Evolutionary conservation across 129 eudicot species (phyloP), one percentile per base, ranked within the genome.

Genomic region (Tagetes erecta): DNA sequence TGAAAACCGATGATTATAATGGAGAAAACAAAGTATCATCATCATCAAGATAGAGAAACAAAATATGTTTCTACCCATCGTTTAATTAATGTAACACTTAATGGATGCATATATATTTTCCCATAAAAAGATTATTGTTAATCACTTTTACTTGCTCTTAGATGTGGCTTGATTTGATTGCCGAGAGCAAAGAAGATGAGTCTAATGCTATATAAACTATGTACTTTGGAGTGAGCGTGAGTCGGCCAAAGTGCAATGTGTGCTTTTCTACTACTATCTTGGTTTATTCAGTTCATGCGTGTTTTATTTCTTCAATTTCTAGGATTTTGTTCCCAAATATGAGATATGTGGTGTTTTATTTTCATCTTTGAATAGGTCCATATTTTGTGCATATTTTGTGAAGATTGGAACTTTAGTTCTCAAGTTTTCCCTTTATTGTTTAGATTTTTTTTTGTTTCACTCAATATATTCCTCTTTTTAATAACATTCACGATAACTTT

Each of bases 361-460:
- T 94, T 71, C 89, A 84, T 79, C 92, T 94, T 50, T 89, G 98
- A 34, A 94, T 94, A 72, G 98, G 98, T 70, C 98, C 98, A 78
- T 94, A 94, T 78, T 91, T 85, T 50, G 27, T 20, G 27, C 27
- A 20, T 20, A 20, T 20, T 20, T 20, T 94, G 98, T 71, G 98
- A 97, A 3, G 97, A 94, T 79, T 94, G 97, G 97, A 94, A 94
- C 77, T 94, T 94, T 76, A 97, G 98, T 97, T 93, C 84, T 60
- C 80, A 49, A 70, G 74, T 74, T 80, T 59, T 49, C 68, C 82
- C 41, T 53, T 35, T 70, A 70, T 55, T n/a, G 14, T 37, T 73
- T 63, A 52, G 51, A 20, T 20, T 46, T 9, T 3, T 69, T 31
- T 40, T 70, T 69, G 27, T 20, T 20, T 58, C 13, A 41, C 2